Evolutionary conservation across 805 yeast species (phyloP), one percentile per base, ranked within the genome.

Genomic region (Zygosaccharomyces kombuchaensis): DNA sequence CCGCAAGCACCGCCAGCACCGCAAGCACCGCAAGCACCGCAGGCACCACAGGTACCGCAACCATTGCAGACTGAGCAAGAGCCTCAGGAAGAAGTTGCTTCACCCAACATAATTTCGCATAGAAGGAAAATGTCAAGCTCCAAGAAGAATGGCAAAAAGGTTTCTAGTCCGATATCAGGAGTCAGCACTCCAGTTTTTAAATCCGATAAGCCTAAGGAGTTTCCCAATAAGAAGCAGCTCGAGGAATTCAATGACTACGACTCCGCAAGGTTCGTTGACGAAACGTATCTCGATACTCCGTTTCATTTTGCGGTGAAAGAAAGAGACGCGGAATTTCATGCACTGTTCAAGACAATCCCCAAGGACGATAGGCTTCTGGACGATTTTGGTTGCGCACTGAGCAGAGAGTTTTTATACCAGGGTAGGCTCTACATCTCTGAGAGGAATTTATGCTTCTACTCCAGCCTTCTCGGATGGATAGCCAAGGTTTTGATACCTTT

Each of bases 321-420:
- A 40, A 70, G 95, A 44, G 76, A 89, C 58, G 69, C 73, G 4
- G 96, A 87, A 31, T 93, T 88, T 63, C 97, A 89, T 65, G 75
- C 71, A 32, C 55, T 83, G 2, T 93, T 91, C 70, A 73, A 80
- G 45, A 72, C 81, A 7, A 69, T 88, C 2, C 85, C 90, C 2
- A 67, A 68, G 19, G 75, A 79, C 37, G 97, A 91, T 57, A 70
- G 83, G 41, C 68, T 91, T 12, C 62, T 91, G 29, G 96, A 88
- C 58, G 97, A 89, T 56, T 90, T 84, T 57, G 79, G 87, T 22
- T 93, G 98, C 71, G 96, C 97, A 0, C 68, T 91, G 44, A 84
- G 90, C 52, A 73, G 88, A 50, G 98, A 91, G 52, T 87, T 89
- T 40, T 70, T 91, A 26, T 68, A 88, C 8, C 97, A 93, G 59